Evolutionary conservation across 2,329 filamentous ascomycete species (phyloP).

Genomic region (Penicillium sp.): DNA sequence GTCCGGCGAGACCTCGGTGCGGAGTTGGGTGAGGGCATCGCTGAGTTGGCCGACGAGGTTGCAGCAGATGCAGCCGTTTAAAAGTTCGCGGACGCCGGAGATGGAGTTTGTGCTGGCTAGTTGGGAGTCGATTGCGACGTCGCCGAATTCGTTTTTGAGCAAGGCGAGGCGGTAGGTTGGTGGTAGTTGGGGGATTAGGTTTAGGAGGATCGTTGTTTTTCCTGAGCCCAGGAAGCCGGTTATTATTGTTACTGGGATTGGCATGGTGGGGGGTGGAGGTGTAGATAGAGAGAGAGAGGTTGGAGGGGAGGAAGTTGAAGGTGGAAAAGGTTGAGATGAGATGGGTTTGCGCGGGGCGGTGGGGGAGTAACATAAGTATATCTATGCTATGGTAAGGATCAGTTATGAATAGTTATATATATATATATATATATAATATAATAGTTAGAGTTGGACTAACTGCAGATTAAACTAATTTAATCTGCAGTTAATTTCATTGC

Average conservation of each 20-base stretch:
- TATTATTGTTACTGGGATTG: slow-evolving; percentile 89
- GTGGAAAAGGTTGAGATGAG: neutral
- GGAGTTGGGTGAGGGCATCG: slow-evolving; percentile 77
- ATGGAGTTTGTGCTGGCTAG: slow-evolving; percentile 82
- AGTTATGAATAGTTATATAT: too few species aligned
- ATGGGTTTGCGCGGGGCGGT: neutral
- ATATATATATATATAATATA: too few species aligned
- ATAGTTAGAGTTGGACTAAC: too few species aligned
- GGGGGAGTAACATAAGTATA: too few species aligned
- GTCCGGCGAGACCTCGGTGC: slow-evolving; percentile 66
- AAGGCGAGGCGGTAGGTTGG: slow-evolving; percentile 87
- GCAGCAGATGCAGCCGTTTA: slow-evolving; percentile 98
- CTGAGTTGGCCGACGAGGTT: slow-evolving; percentile 92
- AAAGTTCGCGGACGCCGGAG: slow-evolving; percentile 85
- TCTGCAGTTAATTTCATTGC: too few species aligned
- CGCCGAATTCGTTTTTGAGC: slow-evolving; percentile 97
- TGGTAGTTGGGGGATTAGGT: slow-evolving; percentile 89
- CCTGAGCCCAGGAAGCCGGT: slow-evolving; percentile 96
- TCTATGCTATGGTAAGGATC: too few species aligned
- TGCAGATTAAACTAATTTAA: too few species aligned
- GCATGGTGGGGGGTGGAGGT: slow-evolving; percentile 52
- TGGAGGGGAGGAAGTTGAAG: neutral
- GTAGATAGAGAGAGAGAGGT: neutral
- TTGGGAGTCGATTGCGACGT: slow-evolving; percentile 90
- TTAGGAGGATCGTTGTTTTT: slow-evolving; percentile 94